Evolutionary conservation across 2,329 filamentous ascomycete species (phyloP).

Genomic region (Colletotrichum sp.): DNA sequence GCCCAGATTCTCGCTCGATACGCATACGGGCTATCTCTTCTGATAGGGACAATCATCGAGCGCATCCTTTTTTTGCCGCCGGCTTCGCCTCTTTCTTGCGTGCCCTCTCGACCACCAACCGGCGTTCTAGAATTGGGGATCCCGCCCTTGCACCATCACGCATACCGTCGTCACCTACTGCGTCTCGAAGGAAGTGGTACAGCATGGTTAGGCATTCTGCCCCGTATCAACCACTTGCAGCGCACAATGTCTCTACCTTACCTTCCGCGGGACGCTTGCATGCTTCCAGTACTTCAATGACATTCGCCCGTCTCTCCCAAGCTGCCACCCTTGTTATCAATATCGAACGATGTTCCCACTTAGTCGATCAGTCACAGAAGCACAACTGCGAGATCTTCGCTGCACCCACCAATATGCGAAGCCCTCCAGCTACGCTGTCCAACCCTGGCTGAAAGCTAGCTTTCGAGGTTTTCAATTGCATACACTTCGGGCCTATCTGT

Average conservation of each 20-base stretch:
- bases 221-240: not conserved
- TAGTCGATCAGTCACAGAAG: not conserved
- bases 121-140: constrained; percentile 14
- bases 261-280: not conserved
- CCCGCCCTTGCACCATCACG: not conserved
- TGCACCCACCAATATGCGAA: not conserved
- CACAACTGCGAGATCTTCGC: not conserved
- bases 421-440: not conserved
- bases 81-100: constrained; percentile 1
- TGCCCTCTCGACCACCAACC: not conserved
- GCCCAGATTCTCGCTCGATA: not conserved
- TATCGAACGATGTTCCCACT: not conserved
- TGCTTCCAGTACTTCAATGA: not conserved
- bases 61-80: constrained; percentile 7
- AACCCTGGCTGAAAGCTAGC: not conserved
- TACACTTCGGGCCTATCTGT: not conserved
- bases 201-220: not conserved
- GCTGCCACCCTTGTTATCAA: not conserved
- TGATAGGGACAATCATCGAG: not conserved
- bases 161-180: not conserved
- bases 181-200: not conserved
- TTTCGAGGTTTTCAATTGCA: not conserved
- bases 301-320: not conserved
- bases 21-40: not conserved
- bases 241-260: not conserved